Evolutionary conservation across 441 rosid genomes (phyloP).

Genomic region (Geranium incanum): DNA sequence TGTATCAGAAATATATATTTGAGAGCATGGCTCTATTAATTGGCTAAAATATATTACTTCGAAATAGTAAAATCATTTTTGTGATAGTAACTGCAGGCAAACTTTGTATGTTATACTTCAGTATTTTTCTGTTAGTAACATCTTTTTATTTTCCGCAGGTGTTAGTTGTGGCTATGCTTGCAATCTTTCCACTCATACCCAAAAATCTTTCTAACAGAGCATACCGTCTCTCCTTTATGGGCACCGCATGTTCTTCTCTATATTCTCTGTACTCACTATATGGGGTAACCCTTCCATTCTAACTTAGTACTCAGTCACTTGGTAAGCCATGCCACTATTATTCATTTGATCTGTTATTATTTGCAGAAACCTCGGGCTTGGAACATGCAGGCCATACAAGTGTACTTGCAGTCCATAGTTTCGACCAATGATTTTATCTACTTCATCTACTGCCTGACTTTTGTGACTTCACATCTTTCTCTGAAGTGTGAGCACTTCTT

Average conservation of each 20-base stretch:
- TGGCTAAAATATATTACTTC: neutral
- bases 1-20: neutral
- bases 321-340: constrained; percentile 14
- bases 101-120: neutral
- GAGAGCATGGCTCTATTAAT: neutral
- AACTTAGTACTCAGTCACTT: constrained; percentile 8
- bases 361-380: constrained; percentile 76
- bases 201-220: constrained; percentile 70
- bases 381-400: constrained; percentile 84
- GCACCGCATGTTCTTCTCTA: constrained; percentile 75
- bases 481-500: constrained; percentile 64
- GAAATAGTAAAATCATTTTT: neutral
- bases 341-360: constrained; percentile 20
- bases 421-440: constrained; percentile 83
- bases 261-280: constrained; percentile 73
- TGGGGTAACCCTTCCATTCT: constrained; percentile 51
- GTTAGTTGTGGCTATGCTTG: constrained; percentile 78
- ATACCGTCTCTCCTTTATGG: constrained; percentile 81
- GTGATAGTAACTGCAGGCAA: neutral
- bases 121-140: neutral
- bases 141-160: constrained; percentile 44
- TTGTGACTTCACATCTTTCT: constrained; percentile 79
- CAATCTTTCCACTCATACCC: constrained; percentile 76
- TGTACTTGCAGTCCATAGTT: constrained; percentile 66
- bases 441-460: constrained; percentile 79